Evolutionary conservation across 805 yeast species (phyloP).

Genomic region (Kluyveromyces nonfermentans): DNA sequence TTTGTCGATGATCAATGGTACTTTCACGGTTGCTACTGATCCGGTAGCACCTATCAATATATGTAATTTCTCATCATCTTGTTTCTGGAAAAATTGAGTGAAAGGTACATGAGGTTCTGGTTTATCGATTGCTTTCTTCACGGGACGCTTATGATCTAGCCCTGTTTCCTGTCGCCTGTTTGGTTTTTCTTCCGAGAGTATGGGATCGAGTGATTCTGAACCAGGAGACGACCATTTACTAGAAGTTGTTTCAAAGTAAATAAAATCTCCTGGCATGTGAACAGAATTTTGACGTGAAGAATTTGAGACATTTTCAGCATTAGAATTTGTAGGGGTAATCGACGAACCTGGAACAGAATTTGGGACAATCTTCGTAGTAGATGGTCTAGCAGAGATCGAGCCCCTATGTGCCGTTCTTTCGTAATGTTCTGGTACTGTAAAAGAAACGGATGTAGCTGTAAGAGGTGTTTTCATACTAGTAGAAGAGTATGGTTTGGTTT

Average conservation of each 20-base stretch:
- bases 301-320: conserved; percentile 3
- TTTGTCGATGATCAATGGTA: conserved; percentile 81
- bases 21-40: conserved; percentile 91
- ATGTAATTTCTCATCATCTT: conserved; percentile 81
- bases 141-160: background rate
- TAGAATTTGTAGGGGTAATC: background rate
- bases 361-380: conserved; percentile 27
- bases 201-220: conserved; percentile 2
- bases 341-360: background rate
- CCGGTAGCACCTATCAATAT: conserved; percentile 90
- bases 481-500: background rate
- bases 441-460: conserved; percentile 32
- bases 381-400: conserved; percentile 47
- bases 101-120: conserved; percentile 57
- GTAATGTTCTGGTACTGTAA: conserved; percentile 36
- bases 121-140: conserved; percentile 30
- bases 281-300: conserved; percentile 23
- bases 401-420: conserved; percentile 39
- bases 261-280: conserved; percentile 30
- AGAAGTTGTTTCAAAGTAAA: conserved; percentile 17
- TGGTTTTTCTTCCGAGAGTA: background rate
- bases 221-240: conserved; percentile 5
- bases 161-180: background rate
- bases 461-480: conserved; percentile 2
- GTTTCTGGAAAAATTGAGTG: conserved; percentile 56